Base-by-base conservation (phyloP, 371 early-diverging fungal genomes). In the Phascolomyces articulosus region DNA sequence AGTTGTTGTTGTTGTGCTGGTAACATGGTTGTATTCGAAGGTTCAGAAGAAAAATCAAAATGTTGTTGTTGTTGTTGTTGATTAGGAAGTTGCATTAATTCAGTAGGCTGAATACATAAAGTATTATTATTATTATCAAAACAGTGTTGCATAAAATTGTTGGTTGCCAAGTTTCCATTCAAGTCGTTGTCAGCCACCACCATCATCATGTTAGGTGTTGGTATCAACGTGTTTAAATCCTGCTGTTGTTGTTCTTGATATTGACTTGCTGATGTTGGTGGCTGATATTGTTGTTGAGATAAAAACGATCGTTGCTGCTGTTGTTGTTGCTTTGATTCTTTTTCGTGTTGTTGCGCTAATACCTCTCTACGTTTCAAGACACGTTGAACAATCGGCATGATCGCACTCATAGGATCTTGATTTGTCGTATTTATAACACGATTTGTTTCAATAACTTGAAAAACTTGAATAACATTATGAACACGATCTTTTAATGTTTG, bases 391-490 rank as follows among this genome's bases (percentile, higher is more conserved):
- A 58, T 40, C 16, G 68, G 73, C 16, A 40, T 53, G 20, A 63
- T 57, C 16, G 69, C 60, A 23, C 53, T 27, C 4, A 48, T 2
- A 8, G 71, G 67, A 26, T 55, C 63, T 29, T 70, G 67, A 15
- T 11, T 31, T 56, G 28, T 58, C 51, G 24, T 29, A 49, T 3
- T 2, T 34, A 34, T 6, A 6, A 68, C 20, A 20, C 68, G 70
- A 4, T 66, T 64, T 28, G 57, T 66, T 49, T 73, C 77, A 4
- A 67, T 60, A 10, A 63, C 53, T n/a, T 27, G 41, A 0, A 59
- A n/a, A 4, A 47, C 27, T 10, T 28, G 47, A 3, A 55, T 54
- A 11, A 62, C 26, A 26, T 24, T 26, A 23, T 61, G 56, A 15
- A 56, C 20, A 15, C 62, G 62, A 9, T 53, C 56, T 16, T 55